phyloP scores from a whole-genome alignment of 225 moss, liverwort and hornwort species.

The Pseudisothecium myosuroides region DNA sequence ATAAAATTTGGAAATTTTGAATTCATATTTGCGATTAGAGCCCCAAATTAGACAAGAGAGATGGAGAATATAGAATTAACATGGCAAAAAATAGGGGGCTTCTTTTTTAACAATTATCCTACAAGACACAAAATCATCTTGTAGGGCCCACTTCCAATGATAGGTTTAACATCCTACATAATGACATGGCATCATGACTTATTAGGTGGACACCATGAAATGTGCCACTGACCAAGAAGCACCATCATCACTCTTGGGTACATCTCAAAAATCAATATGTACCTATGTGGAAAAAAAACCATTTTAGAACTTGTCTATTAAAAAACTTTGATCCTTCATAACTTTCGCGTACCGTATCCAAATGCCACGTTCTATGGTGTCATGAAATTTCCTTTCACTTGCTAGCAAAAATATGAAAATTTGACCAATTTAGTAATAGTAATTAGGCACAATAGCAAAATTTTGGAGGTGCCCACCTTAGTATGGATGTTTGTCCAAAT shows the following conservation, averaged over 20 bases:
- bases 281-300: no score
- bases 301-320: accelerated
- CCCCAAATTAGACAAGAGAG: accelerated
- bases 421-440: neutral
- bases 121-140: no score
- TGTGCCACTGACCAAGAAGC: neutral
- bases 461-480: neutral
- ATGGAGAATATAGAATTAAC: no score
- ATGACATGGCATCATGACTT: no score
- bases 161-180: no score
- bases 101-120: no score
- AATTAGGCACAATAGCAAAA: neutral
- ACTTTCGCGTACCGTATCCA: neutral
- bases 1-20: no score
- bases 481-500: no score
- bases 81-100: no score
- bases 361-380: accelerated
- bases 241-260: neutral
- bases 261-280: neutral
- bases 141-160: no score
- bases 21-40: no score
- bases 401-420: neutral
- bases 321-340: neutral
- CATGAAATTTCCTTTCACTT: neutral
- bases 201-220: neutral